Evolutionary conservation across 345 rosid species (phyloP), one percentile per base, ranked within the genome.

Genomic region (Sisymbrium irio): DNA sequence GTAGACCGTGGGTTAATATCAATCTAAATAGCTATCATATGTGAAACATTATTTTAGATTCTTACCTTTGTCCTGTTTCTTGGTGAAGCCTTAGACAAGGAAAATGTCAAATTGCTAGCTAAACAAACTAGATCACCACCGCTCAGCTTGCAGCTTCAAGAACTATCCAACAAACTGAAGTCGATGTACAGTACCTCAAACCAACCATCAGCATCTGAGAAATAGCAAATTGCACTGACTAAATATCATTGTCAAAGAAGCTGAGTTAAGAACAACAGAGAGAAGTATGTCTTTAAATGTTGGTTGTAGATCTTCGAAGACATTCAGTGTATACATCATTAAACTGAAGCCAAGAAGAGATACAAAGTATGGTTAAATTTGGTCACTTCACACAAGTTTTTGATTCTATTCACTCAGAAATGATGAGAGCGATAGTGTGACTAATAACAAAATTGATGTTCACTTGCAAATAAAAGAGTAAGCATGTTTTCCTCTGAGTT

Each of bases 91-190:
- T 46, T 77, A 25, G 86, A 82, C 10, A 82, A 83, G 73, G 93
- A 86, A 72, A 89, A 85, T 77, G 72, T 54, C 9, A n/a, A 13
- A 49, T 37, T 45, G 14, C 50, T 80, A 15, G 69, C 71, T 55
- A 71, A 80, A n/a, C 65, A 66, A 70, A 73, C 53, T 67, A 62
- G 42, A 56, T 86, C 92, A 28, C 93, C 96, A 17, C 88, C 87
- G 1, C 68, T 89, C 15, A 83, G 86, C 71, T 30, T 79, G 32
- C 81, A 76, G 44, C 73, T 92, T 56, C 84, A 73, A 30, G 87
- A 86, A 64, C 20, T 89, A 60, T 82, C 90, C 6, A 88, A 81
- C 54, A 83, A 46, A 66, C 35, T 89, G 83, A 89, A 86, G 75
- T 71, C 67, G 4, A 61, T 92, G 17, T 74, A 47, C 61, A 78